Evolutionary conservation across 495 filamentous ascomycete genomes (phyloP).

Genomic region (Xylaria castorea): DNA sequence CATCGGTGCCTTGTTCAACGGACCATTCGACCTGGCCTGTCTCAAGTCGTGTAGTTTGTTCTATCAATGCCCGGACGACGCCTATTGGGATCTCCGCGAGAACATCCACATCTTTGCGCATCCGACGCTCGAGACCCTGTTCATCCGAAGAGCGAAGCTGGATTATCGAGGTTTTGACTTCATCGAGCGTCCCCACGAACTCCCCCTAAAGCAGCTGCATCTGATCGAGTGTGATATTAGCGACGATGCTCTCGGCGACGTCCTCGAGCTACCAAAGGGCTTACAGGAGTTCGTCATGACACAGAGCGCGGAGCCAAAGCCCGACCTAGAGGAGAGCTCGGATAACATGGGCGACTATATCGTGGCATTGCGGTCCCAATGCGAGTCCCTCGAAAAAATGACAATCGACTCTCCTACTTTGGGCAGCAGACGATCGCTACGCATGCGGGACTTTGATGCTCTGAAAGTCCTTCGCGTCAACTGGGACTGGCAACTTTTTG

Average conservation of each 20-base stretch:
- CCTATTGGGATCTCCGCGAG: constrained; percentile 46
- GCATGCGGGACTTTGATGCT: constrained; percentile 38
- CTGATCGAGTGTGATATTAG: constrained; percentile 47
- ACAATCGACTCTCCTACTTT: constrained; percentile 41
- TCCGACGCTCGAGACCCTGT: constrained; percentile 41
- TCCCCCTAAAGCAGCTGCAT: constrained; percentile 37
- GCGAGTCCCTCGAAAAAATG: constrained; percentile 40
- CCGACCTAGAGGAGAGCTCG: constrained; percentile 41
- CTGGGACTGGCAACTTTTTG: constrained; percentile 45
- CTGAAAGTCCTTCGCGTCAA: constrained; percentile 35
- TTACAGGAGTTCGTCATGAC: constrained; percentile 42
- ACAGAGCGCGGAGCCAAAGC: constrained; percentile 34
- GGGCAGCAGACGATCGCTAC: constrained; percentile 32
- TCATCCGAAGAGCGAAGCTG: constrained; percentile 39
- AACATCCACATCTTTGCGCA: constrained; percentile 48
- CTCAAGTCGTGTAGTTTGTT: constrained; percentile 42
- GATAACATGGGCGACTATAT: constrained; percentile 44
- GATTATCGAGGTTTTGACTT: constrained; percentile 41
- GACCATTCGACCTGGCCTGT: constrained; percentile 44
- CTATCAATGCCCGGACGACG: constrained; percentile 39
- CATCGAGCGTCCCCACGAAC: constrained; percentile 40
- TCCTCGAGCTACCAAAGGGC: constrained; percentile 40
- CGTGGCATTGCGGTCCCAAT: constrained; percentile 37
- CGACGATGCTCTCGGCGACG: constrained; percentile 45
- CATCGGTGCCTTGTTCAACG: constrained; percentile 44